Evolutionary conservation across 2,329 filamentous ascomycete species (phyloP), one percentile per base, ranked within the genome.

Genomic region (Thielaviopsis punctulata): DNA sequence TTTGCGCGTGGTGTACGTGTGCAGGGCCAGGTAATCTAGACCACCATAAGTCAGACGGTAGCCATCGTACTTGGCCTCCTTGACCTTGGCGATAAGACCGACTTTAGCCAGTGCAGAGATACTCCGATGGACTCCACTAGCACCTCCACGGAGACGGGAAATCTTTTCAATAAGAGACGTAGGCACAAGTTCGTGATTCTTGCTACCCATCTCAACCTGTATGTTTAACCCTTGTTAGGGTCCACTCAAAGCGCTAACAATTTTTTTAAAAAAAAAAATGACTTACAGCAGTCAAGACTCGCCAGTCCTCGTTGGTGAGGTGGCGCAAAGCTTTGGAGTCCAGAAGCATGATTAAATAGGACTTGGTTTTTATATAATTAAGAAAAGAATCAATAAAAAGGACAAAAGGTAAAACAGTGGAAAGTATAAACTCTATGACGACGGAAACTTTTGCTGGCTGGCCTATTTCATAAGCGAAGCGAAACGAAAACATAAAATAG

Each of bases 1-100:
- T 59, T 84, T 82, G 58, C 80, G 75, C 60, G 85, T 84, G 54
- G 89, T 82, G 65, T 96, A 83, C 0, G 87, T 81, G 68, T 96
- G 88, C 51, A 98, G 75, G 15, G 92, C 87, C n/a, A 98, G 80
- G 67, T 98, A 98, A 70, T 98, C 92, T 47, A 96, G 80, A 2
- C 92, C 92, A 60, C 92, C 92, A 64, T 98, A 98, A 6, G 90
- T 95, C 52, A 98, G 76, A 51, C 93, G 82, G 69, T 98, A 98
- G 56, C 92, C 92, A 62, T 98, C 92, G 68, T 98, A 98, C 66
- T 87, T 90, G 57, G 90, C 86, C 66, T 96, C 95, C 67, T 95
- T 94, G 59, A 95, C 80, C 59, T 85, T 85, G 45, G 85, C 88
- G 61, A 98, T 95, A 60, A 98, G 75, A 55, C 86, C 86, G 48